Percentiles rank a stretch among this genome's conserved stretches.
These are phyloP conservation scores for Coniochaeta sp. DNA, from an alignment of 2,329 filamentous ascomycete genomes.

Conservation along the genomic window DNA sequence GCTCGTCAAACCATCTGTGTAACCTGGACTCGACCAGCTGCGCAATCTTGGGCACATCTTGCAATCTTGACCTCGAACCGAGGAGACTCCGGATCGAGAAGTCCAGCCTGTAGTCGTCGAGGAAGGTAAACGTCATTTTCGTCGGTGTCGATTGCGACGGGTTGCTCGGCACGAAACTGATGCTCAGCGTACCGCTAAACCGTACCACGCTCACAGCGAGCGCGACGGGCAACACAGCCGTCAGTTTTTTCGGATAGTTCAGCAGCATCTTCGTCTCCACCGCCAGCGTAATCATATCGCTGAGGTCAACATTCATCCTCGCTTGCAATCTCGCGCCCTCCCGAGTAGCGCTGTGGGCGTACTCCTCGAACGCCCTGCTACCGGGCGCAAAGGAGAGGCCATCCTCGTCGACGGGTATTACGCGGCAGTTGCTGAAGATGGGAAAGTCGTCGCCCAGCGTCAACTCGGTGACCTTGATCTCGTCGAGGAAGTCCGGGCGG, in stretches of 20 bases:
- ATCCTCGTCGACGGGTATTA: conserved; percentile 85
- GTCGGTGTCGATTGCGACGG: conserved; percentile 65
- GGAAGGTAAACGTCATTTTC: conserved; percentile 89
- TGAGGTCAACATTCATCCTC: conserved; percentile 92
- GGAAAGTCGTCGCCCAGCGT: conserved; percentile 95
- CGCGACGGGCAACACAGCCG: conserved; percentile 85
- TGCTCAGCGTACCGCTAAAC: conserved; percentile 89
- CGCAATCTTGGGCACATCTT: conserved; percentile 84
- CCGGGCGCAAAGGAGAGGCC: conserved; percentile 50
- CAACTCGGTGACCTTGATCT: conserved; percentile 89
- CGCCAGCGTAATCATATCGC: conserved; percentile 90
- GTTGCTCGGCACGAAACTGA: conserved; percentile 82
- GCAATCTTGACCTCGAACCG: conserved; percentile 69
- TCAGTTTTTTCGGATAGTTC: conserved; percentile 87
- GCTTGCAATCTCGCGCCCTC: conserved; percentile 79
- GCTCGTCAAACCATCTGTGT: conserved; percentile 83
- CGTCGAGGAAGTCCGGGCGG: conserved; percentile 85
- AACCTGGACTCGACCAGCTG: conserved; percentile 74
- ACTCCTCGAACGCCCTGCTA: conserved; percentile 35
- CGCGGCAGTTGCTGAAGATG: conserved; percentile 95
- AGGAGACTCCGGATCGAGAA: conserved; percentile 75
- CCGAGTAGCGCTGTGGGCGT: conserved; percentile 40
- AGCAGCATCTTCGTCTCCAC: conserved; percentile 90
- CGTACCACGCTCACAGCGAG: conserved; percentile 85
- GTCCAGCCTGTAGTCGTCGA: conserved; percentile 80